Percentiles rank a stretch among this genome's conserved stretches.
phyloP scores from a whole-genome alignment of 306 rosid genomes.

The Mucuna pruriens region DNA sequence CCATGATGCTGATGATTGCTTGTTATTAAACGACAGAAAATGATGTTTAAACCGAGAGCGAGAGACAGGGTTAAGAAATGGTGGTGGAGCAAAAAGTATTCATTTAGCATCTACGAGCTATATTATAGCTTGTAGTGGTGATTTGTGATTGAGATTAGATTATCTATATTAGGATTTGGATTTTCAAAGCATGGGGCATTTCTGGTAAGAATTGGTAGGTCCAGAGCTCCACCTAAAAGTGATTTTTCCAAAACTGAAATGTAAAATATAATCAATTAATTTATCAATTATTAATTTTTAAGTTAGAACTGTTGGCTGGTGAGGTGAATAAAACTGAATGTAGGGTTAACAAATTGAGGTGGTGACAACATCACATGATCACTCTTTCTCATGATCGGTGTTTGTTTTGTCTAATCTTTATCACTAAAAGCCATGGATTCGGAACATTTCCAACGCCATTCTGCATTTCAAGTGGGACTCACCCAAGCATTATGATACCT shows the following conservation, averaged over 20 bases:
- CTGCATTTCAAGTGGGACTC: constrained; percentile 47
- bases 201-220: constrained; percentile 45
- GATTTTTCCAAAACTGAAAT: constrained; percentile 34
- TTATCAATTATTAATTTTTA: neutral
- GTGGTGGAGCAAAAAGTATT: constrained; percentile 1
- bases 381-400: constrained; percentile 35
- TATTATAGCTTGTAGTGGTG: neutral
- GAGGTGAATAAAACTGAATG: constrained; percentile 33
- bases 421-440: constrained; percentile 48
- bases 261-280: neutral
- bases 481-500: constrained; percentile 43
- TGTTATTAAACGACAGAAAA: neutral
- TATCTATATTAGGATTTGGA: constrained; percentile 13
- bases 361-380: constrained; percentile 44
- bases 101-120: constrained; percentile 19
- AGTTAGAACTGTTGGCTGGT: constrained; percentile 29
- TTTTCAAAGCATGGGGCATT: constrained; percentile 32
- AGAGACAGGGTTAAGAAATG: constrained; percentile 13
- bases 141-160: constrained; percentile 13
- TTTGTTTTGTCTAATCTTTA: constrained; percentile 34
- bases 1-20: too few relatives aligned
- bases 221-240: constrained; percentile 46
- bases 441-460: constrained; percentile 42
- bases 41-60: neutral
- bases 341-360: constrained; percentile 29